phyloP scores from a whole-genome alignment of 306 rosid species.

The Quercus glauca region DNA sequence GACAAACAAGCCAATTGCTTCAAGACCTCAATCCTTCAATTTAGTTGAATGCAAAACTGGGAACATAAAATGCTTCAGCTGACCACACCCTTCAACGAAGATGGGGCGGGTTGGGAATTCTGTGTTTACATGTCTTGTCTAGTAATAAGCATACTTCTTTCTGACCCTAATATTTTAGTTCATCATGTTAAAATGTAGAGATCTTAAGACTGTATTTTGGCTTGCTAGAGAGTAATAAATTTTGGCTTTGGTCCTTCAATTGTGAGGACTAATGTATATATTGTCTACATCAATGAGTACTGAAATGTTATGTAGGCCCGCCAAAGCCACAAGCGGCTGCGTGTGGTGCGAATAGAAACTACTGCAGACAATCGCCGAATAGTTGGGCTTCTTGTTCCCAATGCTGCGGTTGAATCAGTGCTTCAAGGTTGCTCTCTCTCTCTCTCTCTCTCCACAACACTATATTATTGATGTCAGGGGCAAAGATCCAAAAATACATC shows the following conservation, averaged over 20 bases:
- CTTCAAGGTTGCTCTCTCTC: conserved; percentile 67
- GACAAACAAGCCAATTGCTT: too few species aligned
- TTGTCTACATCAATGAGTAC: background rate
- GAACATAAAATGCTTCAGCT: background rate
- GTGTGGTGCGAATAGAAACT: conserved; percentile 92
- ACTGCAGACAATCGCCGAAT: conserved; percentile 69
- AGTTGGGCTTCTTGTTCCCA: conserved; percentile 86
- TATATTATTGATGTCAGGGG: too few species aligned
- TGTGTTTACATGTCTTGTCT: too few species aligned
- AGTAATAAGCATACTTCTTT: too few species aligned
- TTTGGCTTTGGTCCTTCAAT: background rate
- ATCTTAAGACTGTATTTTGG: background rate
- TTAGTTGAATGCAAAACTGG: background rate
- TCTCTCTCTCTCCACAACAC: conserved; percentile 14
- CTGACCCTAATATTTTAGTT: too few species aligned
- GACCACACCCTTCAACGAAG: background rate
- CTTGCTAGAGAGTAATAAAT: background rate
- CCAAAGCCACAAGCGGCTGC: conserved; percentile 85
- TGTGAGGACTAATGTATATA: background rate
- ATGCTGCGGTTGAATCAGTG: conserved; percentile 87
- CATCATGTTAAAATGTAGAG: too few species aligned
- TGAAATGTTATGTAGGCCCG: conserved; percentile 54
- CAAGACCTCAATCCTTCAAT: background rate
- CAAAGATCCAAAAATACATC: background rate
- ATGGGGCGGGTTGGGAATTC: too few species aligned